Evolutionary conservation across 495 filamentous ascomycete genomes (phyloP), one percentile per base, ranked within the genome.

Genomic region (Cercophora samala): DNA sequence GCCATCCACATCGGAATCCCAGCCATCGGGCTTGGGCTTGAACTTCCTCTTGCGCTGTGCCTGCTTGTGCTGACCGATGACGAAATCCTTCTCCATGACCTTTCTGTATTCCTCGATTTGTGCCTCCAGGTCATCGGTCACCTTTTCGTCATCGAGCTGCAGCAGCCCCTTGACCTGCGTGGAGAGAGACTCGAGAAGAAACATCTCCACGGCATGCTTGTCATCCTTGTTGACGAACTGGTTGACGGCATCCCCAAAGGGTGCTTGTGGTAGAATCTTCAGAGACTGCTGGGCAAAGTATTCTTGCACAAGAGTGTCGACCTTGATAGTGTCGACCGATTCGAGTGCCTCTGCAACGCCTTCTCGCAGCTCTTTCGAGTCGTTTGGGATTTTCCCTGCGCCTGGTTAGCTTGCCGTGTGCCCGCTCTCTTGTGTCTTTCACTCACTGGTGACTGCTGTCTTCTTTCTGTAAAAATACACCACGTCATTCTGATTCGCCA

Each of bases 191-290:
- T 96, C 89, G 54, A 87, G 87, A 24, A 98, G 90, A 70, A 98
- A 98, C 70, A 85, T 86, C 70, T 96, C 89, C 85, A 98, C 90
- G 0, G 93, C 93, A 69, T 95, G 88, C 69, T 93, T 96, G 77
- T 99, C 95, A 70, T 97, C 92, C 69, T 98, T 98, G 76, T 93
- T 89, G 24, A 98, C 92, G 74, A 93, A 99, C 68, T 96, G 91
- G 63, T 88, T 88, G 8, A 99, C 93, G 0, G 95, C 96, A 76
- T 98, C 93, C 6, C 93, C 90, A 73, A 99, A 97, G 0, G 87
- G 90, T 62, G 93, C 93, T 71, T 94, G 89, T 0, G 95, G 93
- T 0, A 99, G 82, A 66, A 98, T 95, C 66, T 91, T 94, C 13
- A 98, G 83, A 0, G 90, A 91, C 66, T 98, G 92, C 8, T 90